Base-by-base conservation (phyloP, 139 green algal species). In the Monoraphidium neglectum region DNA sequence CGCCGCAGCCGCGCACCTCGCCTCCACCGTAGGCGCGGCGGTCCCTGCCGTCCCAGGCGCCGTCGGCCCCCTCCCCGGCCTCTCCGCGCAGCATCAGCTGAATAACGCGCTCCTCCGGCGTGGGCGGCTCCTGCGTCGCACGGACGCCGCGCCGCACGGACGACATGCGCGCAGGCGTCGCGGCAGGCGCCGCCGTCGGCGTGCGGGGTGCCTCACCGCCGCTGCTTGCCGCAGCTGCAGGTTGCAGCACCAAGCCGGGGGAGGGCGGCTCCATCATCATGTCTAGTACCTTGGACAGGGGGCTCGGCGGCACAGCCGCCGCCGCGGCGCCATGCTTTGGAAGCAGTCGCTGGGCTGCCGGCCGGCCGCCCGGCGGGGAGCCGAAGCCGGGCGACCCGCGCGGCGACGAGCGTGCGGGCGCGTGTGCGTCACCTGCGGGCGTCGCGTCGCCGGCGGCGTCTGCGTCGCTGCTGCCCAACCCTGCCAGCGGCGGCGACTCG, bases 31-130 rank as follows among this genome's bases (percentile, higher is more conserved):
- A n/a, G 38, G 6, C 57, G 4, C 37, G 18, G 23, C 37, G 54
- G 33, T 24, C 33, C 8, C 21, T 36, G 6, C 10, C 70, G 28
- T 38, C 63, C 70, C 67, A 59, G 33, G 36, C n/a, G 24, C 70
- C 67, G 56, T 13, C 36, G 33, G 33, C 35, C 46, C 53, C 70
- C 53, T 53, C 35, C 40, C 32, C 43, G 24, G 24, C 36, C 33
- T 36, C 65, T 23, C 24, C 36, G 38, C 37, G 56, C 70, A 77
- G 36, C 72, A 77, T 77, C 43, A 77, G 59, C 18, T 57, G 18
- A 21, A 77, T 77, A 1, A 77, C 28, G 21, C 68, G 72, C 72
- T 70, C 57, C 60, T 62, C 40, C n/a, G 72, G 72, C 38, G 57
- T 77, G 12, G 43, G 16, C 23, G 70, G 47, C 26, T 56, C 35